These are phyloP conservation scores for Pelargonium australe DNA, from an alignment of 441 rosid species.

Conservation along the genomic window DNA sequence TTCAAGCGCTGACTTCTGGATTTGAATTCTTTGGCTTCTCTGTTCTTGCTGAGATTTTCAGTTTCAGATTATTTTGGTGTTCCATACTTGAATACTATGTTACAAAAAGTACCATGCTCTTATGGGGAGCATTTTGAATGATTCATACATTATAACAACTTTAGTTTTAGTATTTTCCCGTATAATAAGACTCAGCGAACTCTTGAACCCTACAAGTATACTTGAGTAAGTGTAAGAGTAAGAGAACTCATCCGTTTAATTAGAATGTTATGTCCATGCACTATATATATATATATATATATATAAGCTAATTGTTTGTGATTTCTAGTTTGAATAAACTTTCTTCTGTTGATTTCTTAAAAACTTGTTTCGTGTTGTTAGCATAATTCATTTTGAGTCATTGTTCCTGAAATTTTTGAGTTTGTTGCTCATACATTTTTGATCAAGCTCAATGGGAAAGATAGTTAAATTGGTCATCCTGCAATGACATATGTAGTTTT, in stretches of 20 bases:
- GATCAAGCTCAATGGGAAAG: background rate
- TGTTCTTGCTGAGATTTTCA: background rate
- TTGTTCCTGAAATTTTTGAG: background rate
- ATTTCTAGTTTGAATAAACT: too few relatives aligned
- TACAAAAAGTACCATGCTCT: background rate
- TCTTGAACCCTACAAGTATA: too few relatives aligned
- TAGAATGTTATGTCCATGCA: too few relatives aligned
- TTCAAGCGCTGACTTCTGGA: background rate
- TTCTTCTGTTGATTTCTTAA: background rate
- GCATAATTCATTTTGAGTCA: background rate
- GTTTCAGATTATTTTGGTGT: background rate
- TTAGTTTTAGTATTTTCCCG: too few relatives aligned
- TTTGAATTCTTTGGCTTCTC: background rate
- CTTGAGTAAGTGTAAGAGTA: too few relatives aligned
- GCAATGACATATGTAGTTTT: slow-evolving; percentile 15
- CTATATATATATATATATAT: too few relatives aligned
- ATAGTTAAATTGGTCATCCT: slow-evolving; percentile 3
- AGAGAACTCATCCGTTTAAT: too few relatives aligned
- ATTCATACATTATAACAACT: background rate
- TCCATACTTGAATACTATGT: background rate
- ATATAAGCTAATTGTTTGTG: too few relatives aligned
- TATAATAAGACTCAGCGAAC: background rate
- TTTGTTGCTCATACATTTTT: background rate
- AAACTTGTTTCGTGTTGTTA: background rate
- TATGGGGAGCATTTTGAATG: background rate